Conservation (phyloP, 257 asterid genomes). For the Eucommia ulmoides region DNA sequence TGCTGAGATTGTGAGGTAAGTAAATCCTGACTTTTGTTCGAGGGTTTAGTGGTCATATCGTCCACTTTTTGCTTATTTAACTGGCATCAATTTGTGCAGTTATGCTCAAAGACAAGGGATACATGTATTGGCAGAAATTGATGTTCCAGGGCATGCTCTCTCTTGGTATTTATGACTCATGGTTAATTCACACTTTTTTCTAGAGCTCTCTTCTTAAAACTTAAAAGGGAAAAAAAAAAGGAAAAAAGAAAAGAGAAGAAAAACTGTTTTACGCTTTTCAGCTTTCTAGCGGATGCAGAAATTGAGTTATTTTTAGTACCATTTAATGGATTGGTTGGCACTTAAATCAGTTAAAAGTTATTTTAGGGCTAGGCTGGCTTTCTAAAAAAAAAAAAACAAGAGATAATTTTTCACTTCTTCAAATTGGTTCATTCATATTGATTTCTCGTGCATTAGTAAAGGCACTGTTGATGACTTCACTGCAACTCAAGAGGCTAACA, state of each 20-base stretch:
- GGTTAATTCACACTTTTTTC: not conserved
- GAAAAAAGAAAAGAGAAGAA: not conserved
- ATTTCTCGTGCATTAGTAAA: too few species aligned
- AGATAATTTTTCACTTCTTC: too few species aligned
- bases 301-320: too few species aligned
- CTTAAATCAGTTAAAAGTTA: too few species aligned
- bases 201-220: not conserved
- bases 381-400: too few species aligned
- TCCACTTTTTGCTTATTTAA: not conserved
- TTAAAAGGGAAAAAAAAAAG: not conserved
- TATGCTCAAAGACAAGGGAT: constrained; percentile 78
- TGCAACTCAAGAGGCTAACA: not conserved
- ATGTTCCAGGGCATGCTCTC: constrained; percentile 85
- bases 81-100: constrained; percentile 24
- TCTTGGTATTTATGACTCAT: constrained; percentile 51
- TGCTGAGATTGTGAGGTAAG: constrained; percentile 70
- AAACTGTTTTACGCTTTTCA: not conserved
- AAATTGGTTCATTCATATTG: too few species aligned
- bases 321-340: too few species aligned
- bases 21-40: constrained; percentile 8
- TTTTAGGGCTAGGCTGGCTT: too few species aligned
- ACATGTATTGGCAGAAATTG: constrained; percentile 80
- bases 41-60: not conserved
- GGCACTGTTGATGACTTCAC: not conserved
- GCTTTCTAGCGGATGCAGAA: not conserved